phyloP scores from a whole-genome alignment of 2,329 filamentous ascomycete species.

The Fusarium nelsonii region DNA sequence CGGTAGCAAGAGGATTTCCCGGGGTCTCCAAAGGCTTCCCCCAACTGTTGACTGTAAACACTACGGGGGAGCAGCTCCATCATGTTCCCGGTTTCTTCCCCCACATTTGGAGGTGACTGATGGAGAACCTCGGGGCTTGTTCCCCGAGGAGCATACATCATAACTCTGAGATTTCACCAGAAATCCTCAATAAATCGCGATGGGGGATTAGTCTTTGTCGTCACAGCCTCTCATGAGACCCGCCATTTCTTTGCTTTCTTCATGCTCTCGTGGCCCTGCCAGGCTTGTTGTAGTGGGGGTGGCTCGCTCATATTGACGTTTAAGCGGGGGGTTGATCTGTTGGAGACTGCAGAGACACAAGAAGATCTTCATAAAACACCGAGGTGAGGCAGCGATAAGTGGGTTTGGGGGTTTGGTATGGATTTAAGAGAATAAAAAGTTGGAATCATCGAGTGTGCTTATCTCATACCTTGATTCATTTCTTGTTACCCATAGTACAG shows the following conservation, averaged over 20 bases:
- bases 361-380: conserved; percentile 34
- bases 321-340: conserved; percentile 28
- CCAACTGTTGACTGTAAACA: conserved; percentile 14
- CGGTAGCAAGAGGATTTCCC: conserved; percentile 54
- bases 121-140: conserved; percentile 32
- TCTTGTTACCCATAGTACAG: background rate
- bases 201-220: conserved; percentile 11
- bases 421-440: conserved; percentile 7
- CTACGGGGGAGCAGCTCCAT: conserved; percentile 39
- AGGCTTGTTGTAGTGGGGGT: conserved; percentile 41
- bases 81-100: conserved; percentile 45
- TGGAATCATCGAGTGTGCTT: background rate
- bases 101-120: conserved; percentile 36
- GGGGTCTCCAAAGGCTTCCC: conserved; percentile 40
- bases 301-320: conserved; percentile 45
- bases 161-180: background rate
- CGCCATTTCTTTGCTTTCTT: conserved; percentile 23
- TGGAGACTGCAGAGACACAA: conserved; percentile 7
- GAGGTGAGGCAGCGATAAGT: conserved; percentile 20
- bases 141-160: conserved; percentile 27
- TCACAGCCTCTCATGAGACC: conserved; percentile 30
- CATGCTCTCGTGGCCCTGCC: conserved; percentile 15
- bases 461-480: conserved; percentile 2
- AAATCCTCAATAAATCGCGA: conserved; percentile 9
- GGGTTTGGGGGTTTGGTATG: conserved; percentile 30